Percentiles rank a stretch among this genome's conserved stretches.
phyloP scores from a whole-genome alignment of 768 basidiomycete genomes.

The Auricularia sp. region DNA sequence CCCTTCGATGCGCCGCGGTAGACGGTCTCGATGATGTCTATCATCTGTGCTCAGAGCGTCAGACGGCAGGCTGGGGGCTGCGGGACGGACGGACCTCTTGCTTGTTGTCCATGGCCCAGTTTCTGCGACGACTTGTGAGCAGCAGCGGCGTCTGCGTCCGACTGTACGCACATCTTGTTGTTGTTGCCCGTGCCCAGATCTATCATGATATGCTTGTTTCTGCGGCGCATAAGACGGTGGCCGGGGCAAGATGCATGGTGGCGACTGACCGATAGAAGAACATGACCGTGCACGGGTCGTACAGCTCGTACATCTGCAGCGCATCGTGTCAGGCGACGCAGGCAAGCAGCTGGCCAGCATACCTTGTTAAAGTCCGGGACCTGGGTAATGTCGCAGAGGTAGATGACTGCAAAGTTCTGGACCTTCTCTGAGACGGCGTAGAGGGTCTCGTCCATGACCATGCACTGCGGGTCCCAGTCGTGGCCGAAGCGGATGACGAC shows the following conservation, averaged over 20 bases:
- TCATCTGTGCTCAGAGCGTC: conserved; percentile 45
- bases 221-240: conserved; percentile 18
- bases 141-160: neutral
- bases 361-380: conserved; percentile 99
- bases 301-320: conserved; percentile 91
- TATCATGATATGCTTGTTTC: conserved; percentile 99
- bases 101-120: conserved; percentile 98
- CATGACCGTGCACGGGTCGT: conserved; percentile 96
- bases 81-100: conserved; percentile 60
- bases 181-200: conserved; percentile 99
- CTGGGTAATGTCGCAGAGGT: conserved; percentile 87
- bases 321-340: neutral
- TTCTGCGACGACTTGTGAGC: conserved; percentile 30
- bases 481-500: conserved; percentile 93
- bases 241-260: neutral
- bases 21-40: conserved; percentile 96
- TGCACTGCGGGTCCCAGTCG: conserved; percentile 89
- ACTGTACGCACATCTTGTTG: conserved; percentile 80
- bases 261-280: conserved; percentile 85
- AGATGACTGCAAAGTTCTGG: conserved; percentile 97
- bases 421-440: conserved; percentile 90
- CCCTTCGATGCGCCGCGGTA: conserved; percentile 97
- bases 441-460: conserved; percentile 98
- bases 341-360: conserved; percentile 9
- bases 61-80: neutral